These are phyloP conservation scores for Hymenoscyphus albidus DNA, from an alignment of 2,329 filamentous ascomycete genomes.

Conservation along the genomic window DNA sequence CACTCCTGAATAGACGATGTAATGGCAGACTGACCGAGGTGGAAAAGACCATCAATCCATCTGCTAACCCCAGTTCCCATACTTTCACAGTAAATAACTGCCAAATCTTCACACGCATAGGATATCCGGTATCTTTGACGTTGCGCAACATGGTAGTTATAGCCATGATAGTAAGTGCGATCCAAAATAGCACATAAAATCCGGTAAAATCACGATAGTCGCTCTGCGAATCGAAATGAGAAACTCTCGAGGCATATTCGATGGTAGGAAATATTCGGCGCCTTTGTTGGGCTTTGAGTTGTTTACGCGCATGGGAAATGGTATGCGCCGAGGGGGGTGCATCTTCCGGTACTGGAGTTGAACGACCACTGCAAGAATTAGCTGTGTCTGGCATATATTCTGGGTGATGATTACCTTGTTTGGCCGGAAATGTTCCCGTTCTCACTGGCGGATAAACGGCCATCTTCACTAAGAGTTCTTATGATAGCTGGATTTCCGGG, in stretches of 20 bases:
- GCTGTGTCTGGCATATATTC: neutral
- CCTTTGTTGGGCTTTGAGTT: conserved; percentile 74
- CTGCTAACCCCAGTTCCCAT: conserved; percentile 78
- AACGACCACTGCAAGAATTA: conserved; percentile 59
- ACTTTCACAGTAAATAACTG: conserved; percentile 82
- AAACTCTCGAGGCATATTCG: conserved; percentile 84
- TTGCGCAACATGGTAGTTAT: conserved; percentile 91
- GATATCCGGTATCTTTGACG: conserved; percentile 87
- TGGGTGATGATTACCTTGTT: conserved; percentile 26
- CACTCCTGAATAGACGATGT: conserved; percentile 61
- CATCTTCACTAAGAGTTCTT: conserved; percentile 27
- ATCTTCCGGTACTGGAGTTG: conserved; percentile 81
- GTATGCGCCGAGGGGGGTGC: conserved; percentile 89
- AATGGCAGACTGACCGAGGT: conserved; percentile 70
- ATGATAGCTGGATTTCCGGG: conserved; percentile 28
- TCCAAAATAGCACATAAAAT: conserved; percentile 99
- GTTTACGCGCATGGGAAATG: conserved; percentile 78
- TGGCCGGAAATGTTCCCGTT: conserved; percentile 27
- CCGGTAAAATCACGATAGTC: conserved; percentile 93
- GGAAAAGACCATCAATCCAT: conserved; percentile 77
- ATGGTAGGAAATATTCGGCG: conserved; percentile 88
- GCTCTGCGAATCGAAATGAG: conserved; percentile 89
- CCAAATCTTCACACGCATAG: conserved; percentile 84
- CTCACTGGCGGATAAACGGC: conserved; percentile 21
- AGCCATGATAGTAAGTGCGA: conserved; percentile 93